Base-by-base conservation (phyloP, 2,329 filamentous ascomycete genomes). In the Talaromyces islandicus region DNA sequence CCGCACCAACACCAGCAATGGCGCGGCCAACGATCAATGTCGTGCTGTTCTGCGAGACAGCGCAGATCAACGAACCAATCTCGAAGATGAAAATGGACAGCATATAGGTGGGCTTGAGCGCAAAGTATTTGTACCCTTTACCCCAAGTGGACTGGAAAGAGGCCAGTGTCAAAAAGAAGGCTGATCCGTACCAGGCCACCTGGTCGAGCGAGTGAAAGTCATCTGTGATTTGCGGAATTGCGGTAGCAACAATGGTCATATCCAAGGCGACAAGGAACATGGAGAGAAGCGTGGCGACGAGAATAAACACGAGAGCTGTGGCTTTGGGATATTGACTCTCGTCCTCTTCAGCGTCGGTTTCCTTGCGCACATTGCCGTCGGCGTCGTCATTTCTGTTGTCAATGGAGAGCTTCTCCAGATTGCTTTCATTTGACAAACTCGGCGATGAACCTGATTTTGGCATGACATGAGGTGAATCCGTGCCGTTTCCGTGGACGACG, bases 1-100 rank as follows among this genome's bases (percentile, higher is more conserved):
- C 71, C 24, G 66, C 68, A 32, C 74, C 74, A 27, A 70, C 58
- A 25, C 74, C 74, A 0, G 69, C 69, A 41, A 76, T 68, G 1
- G 74, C 74, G 19, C 77, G 66, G 1, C 75, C 75, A 25, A 75
- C 65, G 56, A 78, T 77, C 21, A 78, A 62, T 0, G 71, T 69
- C 24, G 66, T 69, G 19, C 66, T 69, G 46, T 66, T 69, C 6
- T 66, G 67, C 25, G 75, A 73, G 1, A 74, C 71, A n/a, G 68
- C 77, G 57, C 75, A 77, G 19, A 80, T 65, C 12, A 74, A 64
- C 25, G 67, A 73, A 0, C 76, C 77, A 21, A 73, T 46, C 61
- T 79, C 75, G 61, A 80, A 80, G 52, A 80, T 64, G 19, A 72
- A 57, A 12, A 79, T 73, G 7, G 69, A 67, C 11, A 66, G 35